Percentiles rank a stretch among this genome's conserved stretches.
Evolutionary conservation across 75 land plant species (phyloP).

Genomic region (Picea sitchensis): DNA sequence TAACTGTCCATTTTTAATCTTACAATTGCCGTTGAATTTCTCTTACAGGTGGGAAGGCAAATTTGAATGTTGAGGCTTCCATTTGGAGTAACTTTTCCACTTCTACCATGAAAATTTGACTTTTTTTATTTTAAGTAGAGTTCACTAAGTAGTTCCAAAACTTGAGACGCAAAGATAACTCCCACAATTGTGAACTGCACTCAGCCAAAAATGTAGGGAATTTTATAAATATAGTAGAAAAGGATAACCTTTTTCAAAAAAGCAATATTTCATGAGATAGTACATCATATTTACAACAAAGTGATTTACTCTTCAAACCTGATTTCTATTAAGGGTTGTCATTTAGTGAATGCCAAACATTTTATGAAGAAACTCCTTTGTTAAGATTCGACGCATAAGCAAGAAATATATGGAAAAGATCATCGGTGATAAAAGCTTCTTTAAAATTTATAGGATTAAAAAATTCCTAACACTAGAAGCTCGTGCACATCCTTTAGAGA

Average conservation of each 20-base stretch:
- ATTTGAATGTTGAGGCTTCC: constrained; percentile 8
- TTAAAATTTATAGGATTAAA: no score
- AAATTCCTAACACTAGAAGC: no score
- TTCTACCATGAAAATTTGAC: background rate
- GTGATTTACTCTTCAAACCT: background rate
- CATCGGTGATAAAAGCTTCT: background rate
- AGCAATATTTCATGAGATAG: background rate
- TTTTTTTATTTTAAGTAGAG: no score
- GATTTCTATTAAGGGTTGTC: background rate
- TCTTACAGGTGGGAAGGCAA: constrained; percentile 15
- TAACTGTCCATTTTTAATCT: background rate
- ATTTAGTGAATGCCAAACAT: background rate
- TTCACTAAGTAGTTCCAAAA: no score
- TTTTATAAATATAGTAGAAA: background rate
- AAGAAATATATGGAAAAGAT: background rate
- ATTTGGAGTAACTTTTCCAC: background rate
- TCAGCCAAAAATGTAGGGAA: background rate
- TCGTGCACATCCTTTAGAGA: no score
- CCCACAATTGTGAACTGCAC: background rate
- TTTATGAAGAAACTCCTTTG: background rate
- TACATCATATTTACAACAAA: background rate
- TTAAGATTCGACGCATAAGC: background rate
- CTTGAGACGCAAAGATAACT: no score
- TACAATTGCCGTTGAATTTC: background rate
- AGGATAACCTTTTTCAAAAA: background rate